Conservation (phyloP, 129 eudicot species). For the Solidago caesia region DNA sequence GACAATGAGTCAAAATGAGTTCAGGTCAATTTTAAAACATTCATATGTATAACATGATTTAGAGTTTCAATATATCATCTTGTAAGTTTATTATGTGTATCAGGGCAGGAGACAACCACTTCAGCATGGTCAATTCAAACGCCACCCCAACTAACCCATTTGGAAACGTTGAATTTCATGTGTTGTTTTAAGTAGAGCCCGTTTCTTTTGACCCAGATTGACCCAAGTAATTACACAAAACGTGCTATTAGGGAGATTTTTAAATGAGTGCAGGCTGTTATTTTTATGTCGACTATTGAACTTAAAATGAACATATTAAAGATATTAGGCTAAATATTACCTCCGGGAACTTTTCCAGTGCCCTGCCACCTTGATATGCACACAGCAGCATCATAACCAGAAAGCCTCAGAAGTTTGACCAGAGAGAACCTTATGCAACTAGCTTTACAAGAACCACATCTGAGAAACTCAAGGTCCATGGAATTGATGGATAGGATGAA, state of each 20-base stretch:
- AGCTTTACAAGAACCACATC: slow-evolving; percentile 67
- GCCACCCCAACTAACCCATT: not conserved
- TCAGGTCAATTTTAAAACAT: not conserved
- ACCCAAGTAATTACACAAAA: not conserved
- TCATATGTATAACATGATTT: not conserved
- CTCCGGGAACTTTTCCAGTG: slow-evolving; percentile 86
- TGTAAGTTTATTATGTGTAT: not conserved
- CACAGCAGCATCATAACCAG: slow-evolving; percentile 93
- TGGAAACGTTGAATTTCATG: not conserved
- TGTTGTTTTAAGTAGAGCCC: not conserved
- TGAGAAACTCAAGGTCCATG: slow-evolving; percentile 54
- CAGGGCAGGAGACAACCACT: not conserved
- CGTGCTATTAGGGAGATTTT: not conserved
- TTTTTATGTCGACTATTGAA: not conserved
- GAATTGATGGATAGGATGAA: slow-evolving; percentile 54
- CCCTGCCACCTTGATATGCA: slow-evolving; percentile 82
- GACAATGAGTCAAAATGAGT: not conserved
- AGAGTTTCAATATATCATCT: too few relatives aligned
- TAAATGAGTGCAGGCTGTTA: not conserved
- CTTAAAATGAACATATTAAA: not conserved
- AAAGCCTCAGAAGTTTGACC: slow-evolving; percentile 67
- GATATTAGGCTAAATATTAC: slow-evolving; percentile 32
- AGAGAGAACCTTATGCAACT: slow-evolving; percentile 75
- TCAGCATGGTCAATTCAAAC: not conserved
- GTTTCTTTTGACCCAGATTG: not conserved